These are phyloP conservation scores for Diversispora eburnea DNA, from an alignment of 192 early-diverging fungal species.

Conservation along the genomic window DNA sequence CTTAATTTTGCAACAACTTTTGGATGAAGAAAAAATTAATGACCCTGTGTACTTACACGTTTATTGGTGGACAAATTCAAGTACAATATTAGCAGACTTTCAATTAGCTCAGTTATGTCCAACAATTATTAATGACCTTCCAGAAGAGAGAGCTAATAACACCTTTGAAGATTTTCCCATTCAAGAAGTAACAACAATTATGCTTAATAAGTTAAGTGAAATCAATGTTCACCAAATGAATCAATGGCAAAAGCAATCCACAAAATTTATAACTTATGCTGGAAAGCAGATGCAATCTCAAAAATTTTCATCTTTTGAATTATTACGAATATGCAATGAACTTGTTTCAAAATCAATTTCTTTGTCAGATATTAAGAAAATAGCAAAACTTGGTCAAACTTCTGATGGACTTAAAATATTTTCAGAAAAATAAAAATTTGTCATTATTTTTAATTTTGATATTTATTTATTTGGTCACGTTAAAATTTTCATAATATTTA, in stretches of 20 bases:
- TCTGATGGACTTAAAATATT: neutral
- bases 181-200: conserved; percentile 10
- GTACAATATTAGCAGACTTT: conserved; percentile 7
- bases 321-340: conserved; percentile 20
- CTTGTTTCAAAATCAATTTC: conserved; percentile 5
- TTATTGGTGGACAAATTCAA: conserved; percentile 24
- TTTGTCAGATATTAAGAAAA: neutral
- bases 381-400: neutral
- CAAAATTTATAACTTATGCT: conserved; percentile 16
- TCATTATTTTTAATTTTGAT: too few relatives aligned
- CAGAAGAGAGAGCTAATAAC: neutral
- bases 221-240: neutral
- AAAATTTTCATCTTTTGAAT: neutral
- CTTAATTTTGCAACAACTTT: neutral
- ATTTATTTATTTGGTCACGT: too few relatives aligned
- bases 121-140: neutral
- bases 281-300: neutral
- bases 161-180: neutral
- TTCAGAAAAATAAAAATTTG: neutral
- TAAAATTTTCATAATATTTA: too few relatives aligned
- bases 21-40: neutral
- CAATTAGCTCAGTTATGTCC: conserved; percentile 12
- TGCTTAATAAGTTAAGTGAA: neutral
- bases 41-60: conserved; percentile 20
- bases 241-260: conserved; percentile 5